Conservation (phyloP, 78 protist species). For the slime mould (Dictyostelium discoideum) region dicty_2.7 NC_007088.5:2587001-2587500, state of each 20-base stretch:
- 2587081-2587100: neutral
- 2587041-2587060: neutral
- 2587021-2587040: conserved; percentile 6
- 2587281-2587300: conserved; percentile 47
- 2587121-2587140: neutral
- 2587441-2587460: conserved; percentile 81
- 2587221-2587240: neutral
- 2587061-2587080: neutral
- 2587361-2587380: conserved; percentile 58
- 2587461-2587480: conserved; percentile 92
- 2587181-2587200: conserved; percentile 2
- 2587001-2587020: neutral
- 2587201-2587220: neutral
- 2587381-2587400: neutral
- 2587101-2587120: neutral
- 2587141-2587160: neutral
- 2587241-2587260: neutral
- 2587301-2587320: conserved; percentile 83
- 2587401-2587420: conserved; percentile 64
- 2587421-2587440: conserved; percentile 43
- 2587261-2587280: neutral
- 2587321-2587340: conserved; percentile 91
- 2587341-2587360: conserved; percentile 92
- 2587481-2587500: conserved; percentile 78
- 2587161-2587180: neutral